Base-by-base conservation (phyloP, 2,329 filamentous ascomycete genomes). In the Diaporthe sp. region DNA sequence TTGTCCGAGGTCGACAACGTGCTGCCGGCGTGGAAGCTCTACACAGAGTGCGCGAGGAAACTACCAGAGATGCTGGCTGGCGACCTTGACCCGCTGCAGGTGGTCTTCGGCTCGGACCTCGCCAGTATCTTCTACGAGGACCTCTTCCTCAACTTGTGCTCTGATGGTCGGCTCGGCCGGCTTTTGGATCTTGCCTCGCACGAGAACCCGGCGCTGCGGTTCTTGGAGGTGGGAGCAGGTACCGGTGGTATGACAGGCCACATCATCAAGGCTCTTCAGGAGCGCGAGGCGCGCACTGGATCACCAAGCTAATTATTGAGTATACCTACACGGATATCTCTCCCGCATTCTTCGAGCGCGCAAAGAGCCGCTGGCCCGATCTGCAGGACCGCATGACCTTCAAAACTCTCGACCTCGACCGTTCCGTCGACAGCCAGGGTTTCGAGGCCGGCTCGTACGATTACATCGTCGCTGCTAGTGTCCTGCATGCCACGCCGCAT, bases 61-160 rank as follows among this genome's bases (percentile, higher is more conserved):
- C 78, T 85, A 9, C 75, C 76, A 3, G 77, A 73, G 9, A 84
- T 86, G 28, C 76, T 86, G 5, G 59, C 77, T 3, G 82, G 82
- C 3, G 79, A 82, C 46, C 76, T 81, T 9, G 82, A 85, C 68
- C 83, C 84, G 0, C 77, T 85, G 0, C 77, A 83, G 39, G 77
- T 86, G 17, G 80, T 86, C n/a, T 85, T 85, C 74, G 81, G 81
- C 49, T 78, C 80, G 1, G 80, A 81, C 28, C 77, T 83, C 2
- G 82, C 86, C 1, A 82, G 82, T 57, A 77, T 78, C 2, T 82
- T 85, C 74, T 86, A 86, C 72, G 78, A 78, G 15, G 79, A 82
- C 42, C 75, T 84, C 73, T 83, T 82, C 75, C 61, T 67, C 44
- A 61, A 73, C 46, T 9, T 62, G 31, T 67, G 70, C 44, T 59